These are phyloP conservation scores for Podaxis carcinomalis DNA, from an alignment of 768 basidiomycete species.

Conservation along the genomic window DNA sequence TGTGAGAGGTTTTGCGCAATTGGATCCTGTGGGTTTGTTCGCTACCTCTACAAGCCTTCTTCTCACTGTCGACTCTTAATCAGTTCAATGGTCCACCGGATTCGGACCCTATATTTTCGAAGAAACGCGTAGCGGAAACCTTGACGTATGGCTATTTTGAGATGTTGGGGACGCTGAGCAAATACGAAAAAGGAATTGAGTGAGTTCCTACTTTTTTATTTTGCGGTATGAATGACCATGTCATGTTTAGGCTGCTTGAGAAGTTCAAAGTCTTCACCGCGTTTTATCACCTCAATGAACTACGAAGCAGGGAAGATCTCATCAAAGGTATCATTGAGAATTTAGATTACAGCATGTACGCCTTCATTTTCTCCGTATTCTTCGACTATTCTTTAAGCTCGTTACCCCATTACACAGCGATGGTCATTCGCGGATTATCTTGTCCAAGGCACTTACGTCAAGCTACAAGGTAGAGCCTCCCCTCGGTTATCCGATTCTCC, in stretches of 20 bases:
- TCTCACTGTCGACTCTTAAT: background rate
- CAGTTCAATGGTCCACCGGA: constrained; percentile 72
- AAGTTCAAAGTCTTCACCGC: constrained; percentile 92
- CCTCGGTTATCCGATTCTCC: background rate
- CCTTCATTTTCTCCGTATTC: constrained; percentile 10
- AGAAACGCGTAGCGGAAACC: constrained; percentile 73
- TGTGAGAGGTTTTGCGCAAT: constrained; percentile 81
- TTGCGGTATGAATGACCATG: background rate
- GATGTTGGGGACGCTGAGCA: constrained; percentile 91
- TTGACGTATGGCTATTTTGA: constrained; percentile 92
- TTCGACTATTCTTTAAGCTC: constrained; percentile 6
- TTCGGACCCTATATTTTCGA: constrained; percentile 82
- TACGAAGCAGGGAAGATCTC: constrained; percentile 87
- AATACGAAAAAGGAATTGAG: constrained; percentile 86
- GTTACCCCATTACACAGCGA: constrained; percentile 50
- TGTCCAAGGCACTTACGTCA: constrained; percentile 93
- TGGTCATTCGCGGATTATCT: constrained; percentile 88
- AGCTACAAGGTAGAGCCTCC: constrained; percentile 65
- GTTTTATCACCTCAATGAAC: constrained; percentile 92
- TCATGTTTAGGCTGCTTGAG: constrained; percentile 71
- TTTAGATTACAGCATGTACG: constrained; percentile 86
- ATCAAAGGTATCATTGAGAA: constrained; percentile 89
- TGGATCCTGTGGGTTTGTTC: constrained; percentile 71
- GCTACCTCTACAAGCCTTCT: background rate
- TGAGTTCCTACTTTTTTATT: constrained; percentile 29